Evolutionary conservation across 345 rosid species (phyloP).

Genomic region (Corymbia maculata): DNA sequence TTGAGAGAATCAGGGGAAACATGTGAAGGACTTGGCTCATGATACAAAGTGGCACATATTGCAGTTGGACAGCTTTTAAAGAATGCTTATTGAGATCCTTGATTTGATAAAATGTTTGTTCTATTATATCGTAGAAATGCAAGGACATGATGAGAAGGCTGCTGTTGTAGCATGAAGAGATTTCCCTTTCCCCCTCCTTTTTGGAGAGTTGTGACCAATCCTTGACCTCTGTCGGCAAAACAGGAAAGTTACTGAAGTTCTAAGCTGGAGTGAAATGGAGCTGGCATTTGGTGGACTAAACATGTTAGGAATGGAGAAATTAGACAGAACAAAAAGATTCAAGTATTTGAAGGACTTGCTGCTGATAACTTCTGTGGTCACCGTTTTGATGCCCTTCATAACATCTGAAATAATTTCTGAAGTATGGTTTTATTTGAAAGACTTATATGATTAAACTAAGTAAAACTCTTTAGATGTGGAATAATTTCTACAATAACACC

Average conservation of each 20-base stretch:
- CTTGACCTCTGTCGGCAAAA: not conserved
- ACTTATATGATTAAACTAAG: rapidly evolving
- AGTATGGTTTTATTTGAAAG: not conserved
- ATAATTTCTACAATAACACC: not conserved
- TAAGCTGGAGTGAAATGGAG: rapidly evolving
- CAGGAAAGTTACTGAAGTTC: rapidly evolving
- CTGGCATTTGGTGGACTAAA: not conserved
- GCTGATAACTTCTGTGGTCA: not conserved
- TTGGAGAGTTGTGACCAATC: rapidly evolving
- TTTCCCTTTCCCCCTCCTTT: not conserved
- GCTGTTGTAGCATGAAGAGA: rapidly evolving
- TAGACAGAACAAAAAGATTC: not conserved
- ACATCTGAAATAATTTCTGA: rapidly evolving
- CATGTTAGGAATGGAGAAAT: not conserved
- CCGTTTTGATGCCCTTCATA: not conserved
- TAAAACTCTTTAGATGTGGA: rapidly evolving
- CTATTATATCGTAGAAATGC: not conserved
- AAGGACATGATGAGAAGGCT: not conserved
- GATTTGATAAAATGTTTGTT: rapidly evolving
- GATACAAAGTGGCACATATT: rapidly evolving
- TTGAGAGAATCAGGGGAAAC: not conserved
- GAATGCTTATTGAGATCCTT: not conserved
- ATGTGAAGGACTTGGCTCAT: not conserved
- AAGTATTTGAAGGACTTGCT: not conserved
- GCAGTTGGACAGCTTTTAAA: rapidly evolving